These are phyloP conservation scores for Phalaenopsis hybrid DNA, from an alignment of 116 monocot genomes.

Conservation along the genomic window DNA sequence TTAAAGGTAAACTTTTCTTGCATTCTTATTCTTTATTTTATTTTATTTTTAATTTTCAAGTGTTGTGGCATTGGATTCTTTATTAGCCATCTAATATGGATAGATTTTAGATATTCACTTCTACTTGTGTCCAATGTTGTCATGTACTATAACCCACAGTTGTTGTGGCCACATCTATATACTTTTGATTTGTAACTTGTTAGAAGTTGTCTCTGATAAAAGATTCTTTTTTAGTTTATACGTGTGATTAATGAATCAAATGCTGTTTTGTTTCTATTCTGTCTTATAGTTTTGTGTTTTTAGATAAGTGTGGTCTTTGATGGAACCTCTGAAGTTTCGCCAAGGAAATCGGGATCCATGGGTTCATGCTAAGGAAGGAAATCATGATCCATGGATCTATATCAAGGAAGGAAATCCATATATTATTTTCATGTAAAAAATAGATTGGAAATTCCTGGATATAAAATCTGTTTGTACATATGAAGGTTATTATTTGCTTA, in stretches of 20 bases:
- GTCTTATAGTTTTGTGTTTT: too few species aligned
- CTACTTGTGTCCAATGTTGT: background rate
- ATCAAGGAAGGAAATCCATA: too few species aligned
- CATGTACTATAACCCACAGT: background rate
- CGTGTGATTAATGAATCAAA: background rate
- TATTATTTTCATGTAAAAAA: too few species aligned
- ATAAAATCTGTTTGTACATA: too few species aligned
- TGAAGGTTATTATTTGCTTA: too few species aligned
- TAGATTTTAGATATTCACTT: background rate
- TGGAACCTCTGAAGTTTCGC: too few species aligned
- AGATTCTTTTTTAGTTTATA: background rate
- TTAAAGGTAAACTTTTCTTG: slow-evolving; percentile 48
- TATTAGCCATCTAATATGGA: background rate
- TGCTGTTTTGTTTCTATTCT: too few species aligned
- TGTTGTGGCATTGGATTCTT: background rate
- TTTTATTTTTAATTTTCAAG: background rate
- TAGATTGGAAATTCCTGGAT: too few species aligned
- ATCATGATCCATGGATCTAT: too few species aligned
- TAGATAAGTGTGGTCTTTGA: too few species aligned
- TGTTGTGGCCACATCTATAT: background rate
- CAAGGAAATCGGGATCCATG: too few species aligned
- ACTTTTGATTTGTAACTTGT: background rate
- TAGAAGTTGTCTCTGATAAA: background rate
- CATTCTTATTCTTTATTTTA: background rate
- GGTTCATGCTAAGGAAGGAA: too few species aligned